phyloP scores from a whole-genome alignment of 1,284 basidiomycete genomes.

The Tilletia horrida region DNA sequence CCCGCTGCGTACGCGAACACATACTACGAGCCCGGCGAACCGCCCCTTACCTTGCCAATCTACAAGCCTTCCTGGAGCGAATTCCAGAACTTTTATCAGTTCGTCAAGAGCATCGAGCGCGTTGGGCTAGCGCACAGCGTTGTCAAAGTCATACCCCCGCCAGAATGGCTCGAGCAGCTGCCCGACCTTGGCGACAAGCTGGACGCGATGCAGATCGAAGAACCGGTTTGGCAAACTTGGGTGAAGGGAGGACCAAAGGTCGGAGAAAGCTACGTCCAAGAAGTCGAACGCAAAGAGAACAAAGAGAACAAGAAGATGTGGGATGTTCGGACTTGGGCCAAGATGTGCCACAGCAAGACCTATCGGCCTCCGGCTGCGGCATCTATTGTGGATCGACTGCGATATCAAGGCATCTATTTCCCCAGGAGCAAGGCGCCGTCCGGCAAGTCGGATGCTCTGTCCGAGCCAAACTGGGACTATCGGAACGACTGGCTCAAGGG shows the following conservation, averaged over 20 bases:
- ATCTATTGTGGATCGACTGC: background rate
- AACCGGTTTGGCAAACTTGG: constrained; percentile 46
- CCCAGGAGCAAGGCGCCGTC: constrained; percentile 20
- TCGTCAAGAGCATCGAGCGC: constrained; percentile 45
- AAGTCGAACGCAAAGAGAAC: no score
- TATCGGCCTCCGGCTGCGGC: background rate
- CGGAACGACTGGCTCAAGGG: background rate
- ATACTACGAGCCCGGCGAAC: no score
- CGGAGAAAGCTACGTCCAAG: constrained; percentile 45
- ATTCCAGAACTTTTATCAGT: constrained; percentile 51
- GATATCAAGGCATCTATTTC: no score
- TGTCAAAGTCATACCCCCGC: constrained; percentile 51
- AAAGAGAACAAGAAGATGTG: constrained; percentile 23
- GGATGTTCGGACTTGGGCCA: background rate
- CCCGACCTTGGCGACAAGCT: constrained; percentile 36
- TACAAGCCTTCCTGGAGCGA: constrained; percentile 51
- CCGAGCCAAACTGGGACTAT: constrained; percentile 26
- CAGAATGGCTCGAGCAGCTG: constrained; percentile 44
- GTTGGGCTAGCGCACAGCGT: constrained; percentile 52
- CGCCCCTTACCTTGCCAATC: no score
- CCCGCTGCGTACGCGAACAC: no score
- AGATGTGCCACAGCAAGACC: background rate
- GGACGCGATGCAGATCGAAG: constrained; percentile 42
- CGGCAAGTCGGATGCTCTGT: no score
- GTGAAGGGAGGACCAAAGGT: constrained; percentile 45